Evolutionary conservation across 306 rosid genomes (phyloP).

Genomic region (Cicer yamashitae): DNA sequence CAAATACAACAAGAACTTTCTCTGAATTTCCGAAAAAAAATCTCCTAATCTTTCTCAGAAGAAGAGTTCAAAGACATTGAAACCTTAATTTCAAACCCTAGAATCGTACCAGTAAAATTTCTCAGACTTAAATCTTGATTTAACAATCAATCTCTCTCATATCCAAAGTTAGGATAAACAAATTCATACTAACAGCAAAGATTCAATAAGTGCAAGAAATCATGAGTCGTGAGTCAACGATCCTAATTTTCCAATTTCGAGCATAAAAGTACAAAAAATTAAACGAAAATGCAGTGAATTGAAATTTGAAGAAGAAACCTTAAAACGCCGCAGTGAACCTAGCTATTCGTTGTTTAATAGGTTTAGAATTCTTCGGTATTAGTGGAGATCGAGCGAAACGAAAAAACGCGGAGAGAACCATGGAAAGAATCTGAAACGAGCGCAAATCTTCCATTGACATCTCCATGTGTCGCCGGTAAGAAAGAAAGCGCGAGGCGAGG

Average conservation of each 20-base stretch:
- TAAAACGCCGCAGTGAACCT: slow-evolving; percentile 40
- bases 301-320: slow-evolving; percentile 46
- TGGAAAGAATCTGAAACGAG: slow-evolving; percentile 56
- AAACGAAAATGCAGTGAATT: slow-evolving; percentile 13
- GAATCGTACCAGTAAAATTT: slow-evolving; percentile 35
- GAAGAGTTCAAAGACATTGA: slow-evolving; percentile 25
- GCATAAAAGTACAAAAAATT: slow-evolving; percentile 33
- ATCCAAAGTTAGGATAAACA: slow-evolving; percentile 16
- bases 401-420: slow-evolving; percentile 52
- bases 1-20: slow-evolving; percentile 32
- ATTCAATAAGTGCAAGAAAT: slow-evolving; percentile 42
- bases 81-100: slow-evolving; percentile 48
- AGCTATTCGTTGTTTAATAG: slow-evolving; percentile 63
- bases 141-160: neutral
- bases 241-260: slow-evolving; percentile 41
- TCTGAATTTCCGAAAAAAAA: slow-evolving; percentile 40
- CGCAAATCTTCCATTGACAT: slow-evolving; percentile 70
- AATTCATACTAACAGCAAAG: slow-evolving; percentile 28
- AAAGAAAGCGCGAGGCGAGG: slow-evolving; percentile 14
- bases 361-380: slow-evolving; percentile 63
- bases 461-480: slow-evolving; percentile 61
- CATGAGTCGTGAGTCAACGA: slow-evolving; percentile 33
- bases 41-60: slow-evolving; percentile 26
- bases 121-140: neutral
- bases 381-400: slow-evolving; percentile 65